phyloP scores from a whole-genome alignment of 2,329 filamentous ascomycete genomes.

The Sporothrix inflata region DNA sequence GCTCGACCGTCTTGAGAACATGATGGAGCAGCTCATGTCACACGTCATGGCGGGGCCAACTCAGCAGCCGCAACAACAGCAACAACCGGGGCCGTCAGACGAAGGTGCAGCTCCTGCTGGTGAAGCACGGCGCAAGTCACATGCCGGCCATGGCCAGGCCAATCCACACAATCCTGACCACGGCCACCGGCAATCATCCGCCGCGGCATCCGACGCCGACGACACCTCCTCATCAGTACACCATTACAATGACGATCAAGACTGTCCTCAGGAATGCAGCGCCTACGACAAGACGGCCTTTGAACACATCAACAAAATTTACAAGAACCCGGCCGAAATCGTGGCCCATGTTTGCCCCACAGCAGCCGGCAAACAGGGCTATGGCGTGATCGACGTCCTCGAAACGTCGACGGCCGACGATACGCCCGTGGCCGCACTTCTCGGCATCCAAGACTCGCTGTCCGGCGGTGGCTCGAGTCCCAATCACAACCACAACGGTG shows the following conservation, averaged over 20 bases:
- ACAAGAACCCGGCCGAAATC: slow-evolving; percentile 19
- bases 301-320: slow-evolving; percentile 9
- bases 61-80: not conserved
- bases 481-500: not conserved
- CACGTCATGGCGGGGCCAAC: slow-evolving; percentile 38
- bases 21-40: slow-evolving; percentile 52
- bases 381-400: slow-evolving; percentile 37
- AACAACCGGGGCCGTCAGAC: not conserved
- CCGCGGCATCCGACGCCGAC: not conserved
- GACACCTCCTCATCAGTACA: not conserved
- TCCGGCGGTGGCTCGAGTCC: slow-evolving; percentile 1
- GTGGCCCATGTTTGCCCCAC: slow-evolving; percentile 30
- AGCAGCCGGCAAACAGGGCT: slow-evolving; percentile 23
- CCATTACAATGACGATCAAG: not conserved
- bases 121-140: not conserved
- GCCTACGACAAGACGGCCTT: not conserved
- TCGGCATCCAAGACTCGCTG: slow-evolving; percentile 37
- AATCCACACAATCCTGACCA: not conserved
- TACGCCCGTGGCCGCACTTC: slow-evolving; percentile 39
- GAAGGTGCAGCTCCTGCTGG: not conserved
- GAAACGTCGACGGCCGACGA: slow-evolving; percentile 39
- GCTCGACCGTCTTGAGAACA: slow-evolving; percentile 50
- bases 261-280: not conserved
- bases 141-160: not conserved
- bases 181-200: not conserved